Percentiles rank a stretch among this genome's conserved stretches.
phyloP scores from a whole-genome alignment of 768 basidiomycete genomes.

The Scleroderma bovista region DNA sequence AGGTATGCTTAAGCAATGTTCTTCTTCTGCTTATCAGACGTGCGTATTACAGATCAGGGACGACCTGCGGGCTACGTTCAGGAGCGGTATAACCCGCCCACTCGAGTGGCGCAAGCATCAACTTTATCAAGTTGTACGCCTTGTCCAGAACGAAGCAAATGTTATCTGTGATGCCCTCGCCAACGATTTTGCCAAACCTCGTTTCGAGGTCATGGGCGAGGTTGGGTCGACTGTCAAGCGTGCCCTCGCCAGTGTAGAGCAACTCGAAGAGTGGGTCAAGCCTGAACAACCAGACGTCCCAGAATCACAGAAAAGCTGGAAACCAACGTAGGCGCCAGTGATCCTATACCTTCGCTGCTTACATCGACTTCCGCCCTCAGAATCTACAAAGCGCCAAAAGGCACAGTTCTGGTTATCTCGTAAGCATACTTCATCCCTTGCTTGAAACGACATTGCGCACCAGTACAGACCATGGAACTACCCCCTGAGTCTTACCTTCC shows the following conservation, averaged over 20 bases:
- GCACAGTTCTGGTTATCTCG: slow-evolving; percentile 57
- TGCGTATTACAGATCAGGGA: slow-evolving; percentile 29
- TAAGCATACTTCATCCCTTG: slow-evolving; percentile 23
- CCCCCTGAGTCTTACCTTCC: slow-evolving; percentile 48
- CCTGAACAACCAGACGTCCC: slow-evolving; percentile 35
- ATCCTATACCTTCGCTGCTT: neutral
- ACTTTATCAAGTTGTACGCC: slow-evolving; percentile 53
- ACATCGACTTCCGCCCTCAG: too few relatives aligned
- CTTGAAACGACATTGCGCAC: neutral
- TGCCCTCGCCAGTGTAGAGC: slow-evolving; percentile 37
- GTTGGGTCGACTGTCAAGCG: slow-evolving; percentile 39
- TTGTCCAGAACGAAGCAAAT: slow-evolving; percentile 58
- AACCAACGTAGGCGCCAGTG: slow-evolving; percentile 35
- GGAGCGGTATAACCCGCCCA: slow-evolving; percentile 42
- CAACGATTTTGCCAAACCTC: slow-evolving; percentile 49
- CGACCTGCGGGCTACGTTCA: slow-evolving; percentile 42
- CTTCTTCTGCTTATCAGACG: neutral
- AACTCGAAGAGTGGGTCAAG: slow-evolving; percentile 55
- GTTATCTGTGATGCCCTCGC: slow-evolving; percentile 39
- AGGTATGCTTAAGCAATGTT: slow-evolving; percentile 11
- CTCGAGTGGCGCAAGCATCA: slow-evolving; percentile 61
- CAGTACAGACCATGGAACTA: slow-evolving; percentile 59
- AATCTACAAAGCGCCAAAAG: slow-evolving; percentile 53
- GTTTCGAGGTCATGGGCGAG: slow-evolving; percentile 37
- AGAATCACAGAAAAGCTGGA: slow-evolving; percentile 44